These are phyloP conservation scores for Dalbergia cultrata DNA, from an alignment of 306 rosid genomes.

Conservation along the genomic window DNA sequence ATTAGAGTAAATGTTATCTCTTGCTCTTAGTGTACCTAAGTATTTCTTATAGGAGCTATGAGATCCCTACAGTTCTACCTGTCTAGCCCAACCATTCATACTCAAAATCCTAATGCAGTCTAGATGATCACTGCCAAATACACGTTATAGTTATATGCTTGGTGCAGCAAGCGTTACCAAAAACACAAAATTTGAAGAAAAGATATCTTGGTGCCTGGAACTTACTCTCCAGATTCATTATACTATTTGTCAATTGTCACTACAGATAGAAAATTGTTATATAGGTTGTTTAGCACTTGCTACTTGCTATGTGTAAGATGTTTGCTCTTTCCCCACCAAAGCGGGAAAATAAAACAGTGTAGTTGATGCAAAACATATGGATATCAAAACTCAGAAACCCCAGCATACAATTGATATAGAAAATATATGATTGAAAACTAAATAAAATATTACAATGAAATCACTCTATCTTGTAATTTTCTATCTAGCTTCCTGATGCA, in stretches of 20 bases:
- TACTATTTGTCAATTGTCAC: conserved; percentile 20
- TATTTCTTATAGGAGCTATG: conserved; percentile 45
- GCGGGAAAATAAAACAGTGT: too few relatives aligned
- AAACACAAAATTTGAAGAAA: conserved; percentile 34
- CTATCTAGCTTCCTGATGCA: too few relatives aligned
- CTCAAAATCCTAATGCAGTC: conserved; percentile 38
- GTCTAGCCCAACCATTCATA: conserved; percentile 23
- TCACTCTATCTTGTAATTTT: too few relatives aligned
- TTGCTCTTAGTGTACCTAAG: too few relatives aligned
- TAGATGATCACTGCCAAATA: conserved; percentile 25
- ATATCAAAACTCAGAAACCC: too few relatives aligned
- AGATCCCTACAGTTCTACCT: conserved; percentile 29
- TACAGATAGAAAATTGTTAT: neutral
- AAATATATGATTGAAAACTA: too few relatives aligned
- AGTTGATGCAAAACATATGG: too few relatives aligned
- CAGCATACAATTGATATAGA: too few relatives aligned
- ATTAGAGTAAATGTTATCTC: too few relatives aligned
- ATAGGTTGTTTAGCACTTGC: conserved; percentile 13
- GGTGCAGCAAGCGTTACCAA: conserved; percentile 8
- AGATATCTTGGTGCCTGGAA: conserved; percentile 18
- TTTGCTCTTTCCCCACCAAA: neutral
- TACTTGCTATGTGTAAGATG: conserved; percentile 11
- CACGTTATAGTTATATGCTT: neutral
- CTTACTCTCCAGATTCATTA: conserved; percentile 19
- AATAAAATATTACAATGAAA: too few relatives aligned